These are phyloP conservation scores for Durusdinium trenchii DNA, from an alignment of 73 alveolate species.

Conservation along the genomic window DNA sequence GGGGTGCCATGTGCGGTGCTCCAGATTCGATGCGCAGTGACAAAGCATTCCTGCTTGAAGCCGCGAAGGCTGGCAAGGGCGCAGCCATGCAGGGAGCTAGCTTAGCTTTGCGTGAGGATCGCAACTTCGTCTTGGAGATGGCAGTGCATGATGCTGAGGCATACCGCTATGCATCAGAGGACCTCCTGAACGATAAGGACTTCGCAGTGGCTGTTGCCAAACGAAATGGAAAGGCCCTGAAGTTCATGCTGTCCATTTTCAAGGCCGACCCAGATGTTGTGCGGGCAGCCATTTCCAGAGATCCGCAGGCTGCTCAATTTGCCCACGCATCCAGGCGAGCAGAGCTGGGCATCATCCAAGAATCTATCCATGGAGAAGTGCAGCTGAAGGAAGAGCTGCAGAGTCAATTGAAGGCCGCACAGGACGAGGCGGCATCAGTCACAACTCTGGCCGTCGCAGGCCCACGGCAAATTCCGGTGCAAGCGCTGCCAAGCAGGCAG, in stretches of 20 bases:
- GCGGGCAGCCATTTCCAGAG: constrained; percentile 77
- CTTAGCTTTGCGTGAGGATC: constrained; percentile 68
- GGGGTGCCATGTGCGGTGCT: constrained; percentile 77
- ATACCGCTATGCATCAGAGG: constrained; percentile 57
- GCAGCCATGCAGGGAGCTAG: constrained; percentile 69
- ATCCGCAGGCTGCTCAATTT: constrained; percentile 89
- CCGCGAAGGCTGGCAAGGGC: constrained; percentile 73
- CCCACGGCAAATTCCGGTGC: constrained; percentile 66
- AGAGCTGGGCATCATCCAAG: constrained; percentile 67
- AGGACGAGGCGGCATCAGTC: constrained; percentile 49
- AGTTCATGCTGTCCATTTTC: constrained; percentile 76
- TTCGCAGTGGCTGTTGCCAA: constrained; percentile 86
- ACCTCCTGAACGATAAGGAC: constrained; percentile 82
- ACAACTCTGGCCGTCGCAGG: not conserved
- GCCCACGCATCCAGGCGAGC: constrained; percentile 82
- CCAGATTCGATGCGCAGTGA: constrained; percentile 75
- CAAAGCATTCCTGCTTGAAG: constrained; percentile 80
- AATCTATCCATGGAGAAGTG: constrained; percentile 63
- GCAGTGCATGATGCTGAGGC: constrained; percentile 83
- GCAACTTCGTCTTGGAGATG: constrained; percentile 79
- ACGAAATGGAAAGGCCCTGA: constrained; percentile 78
- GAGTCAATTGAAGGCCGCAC: constrained; percentile 68
- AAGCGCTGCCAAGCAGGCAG: constrained; percentile 26
- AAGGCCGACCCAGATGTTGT: constrained; percentile 86
- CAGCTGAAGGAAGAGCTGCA: constrained; percentile 76